These are phyloP conservation scores for Zarea fungicola DNA, from an alignment of 2,329 filamentous ascomycete genomes.

Conservation along the genomic window DNA sequence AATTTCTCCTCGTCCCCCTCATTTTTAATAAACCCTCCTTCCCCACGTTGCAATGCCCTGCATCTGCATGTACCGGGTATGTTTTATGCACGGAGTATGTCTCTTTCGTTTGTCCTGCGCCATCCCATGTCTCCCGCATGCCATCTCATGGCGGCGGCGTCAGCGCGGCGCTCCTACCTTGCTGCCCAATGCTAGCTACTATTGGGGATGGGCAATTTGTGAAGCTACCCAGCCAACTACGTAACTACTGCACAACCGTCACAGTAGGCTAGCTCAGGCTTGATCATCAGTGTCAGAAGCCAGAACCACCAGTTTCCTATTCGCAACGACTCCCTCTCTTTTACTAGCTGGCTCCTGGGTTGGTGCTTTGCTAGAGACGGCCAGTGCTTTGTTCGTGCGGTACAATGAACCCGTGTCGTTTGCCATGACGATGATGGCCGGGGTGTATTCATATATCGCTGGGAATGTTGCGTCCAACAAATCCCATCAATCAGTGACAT, in stretches of 20 bases:
- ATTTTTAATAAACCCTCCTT: constrained; percentile 4
- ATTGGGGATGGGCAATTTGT: not conserved
- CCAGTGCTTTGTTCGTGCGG: too few species aligned
- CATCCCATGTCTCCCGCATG: constrained; percentile 2
- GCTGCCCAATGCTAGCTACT: constrained; percentile 5
- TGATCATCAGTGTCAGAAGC: too few species aligned
- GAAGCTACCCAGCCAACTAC: not conserved
- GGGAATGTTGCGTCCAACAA: too few species aligned
- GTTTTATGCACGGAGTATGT: not conserved
- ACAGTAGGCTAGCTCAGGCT: too few species aligned
- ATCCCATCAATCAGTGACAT: too few species aligned
- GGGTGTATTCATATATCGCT: too few species aligned
- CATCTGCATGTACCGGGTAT: constrained; percentile 7
- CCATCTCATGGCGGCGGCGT: not conserved
- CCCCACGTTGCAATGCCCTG: constrained; percentile 2
- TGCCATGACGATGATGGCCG: too few species aligned
- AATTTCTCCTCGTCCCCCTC: constrained; percentile 11
- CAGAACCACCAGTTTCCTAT: too few species aligned
- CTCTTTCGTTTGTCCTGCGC: not conserved
- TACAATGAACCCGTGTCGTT: not conserved
- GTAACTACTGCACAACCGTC: not conserved
- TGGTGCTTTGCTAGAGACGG: too few species aligned
- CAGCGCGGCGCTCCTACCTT: not conserved
- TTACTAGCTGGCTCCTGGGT: too few species aligned
- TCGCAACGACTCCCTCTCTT: too few species aligned